phyloP scores from a whole-genome alignment of 1,284 basidiomycete genomes.

The Melampsora americana region DNA sequence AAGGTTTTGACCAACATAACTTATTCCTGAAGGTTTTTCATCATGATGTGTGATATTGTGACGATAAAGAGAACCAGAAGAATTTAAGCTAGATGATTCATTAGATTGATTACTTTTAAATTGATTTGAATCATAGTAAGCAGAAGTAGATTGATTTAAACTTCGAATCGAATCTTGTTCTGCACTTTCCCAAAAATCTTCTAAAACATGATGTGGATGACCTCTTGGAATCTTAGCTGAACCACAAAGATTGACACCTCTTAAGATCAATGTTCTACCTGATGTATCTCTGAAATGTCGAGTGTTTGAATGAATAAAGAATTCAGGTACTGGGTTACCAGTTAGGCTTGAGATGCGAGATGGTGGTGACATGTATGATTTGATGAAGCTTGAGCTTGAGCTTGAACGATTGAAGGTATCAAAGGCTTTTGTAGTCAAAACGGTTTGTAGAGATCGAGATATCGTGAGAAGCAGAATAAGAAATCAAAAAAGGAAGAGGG shows the following conservation, averaged over 20 bases:
- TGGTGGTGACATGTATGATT: background rate
- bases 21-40: background rate
- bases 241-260: constrained; percentile 89
- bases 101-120: no score
- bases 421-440: no score
- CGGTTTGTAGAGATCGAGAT: no score
- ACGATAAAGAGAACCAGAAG: background rate
- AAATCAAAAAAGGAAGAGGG: background rate
- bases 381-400: background rate
- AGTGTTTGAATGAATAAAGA: constrained; percentile 50
- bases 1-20: constrained; percentile 34
- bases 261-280: constrained; percentile 77
- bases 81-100: background rate
- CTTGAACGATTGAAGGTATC: background rate
- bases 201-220: constrained; percentile 65
- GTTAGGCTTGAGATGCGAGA: constrained; percentile 2
- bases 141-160: constrained; percentile 61
- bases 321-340: constrained; percentile 44
- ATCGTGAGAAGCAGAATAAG: background rate
- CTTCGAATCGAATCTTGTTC: constrained; percentile 63
- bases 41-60: background rate
- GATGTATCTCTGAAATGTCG: constrained; percentile 74
- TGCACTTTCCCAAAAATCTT: constrained; percentile 84
- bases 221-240: constrained; percentile 76
- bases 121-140: constrained; percentile 67